Base-by-base conservation (phyloP, 2,329 filamentous ascomycete genomes). In the Aspergillus melleus region DNA sequence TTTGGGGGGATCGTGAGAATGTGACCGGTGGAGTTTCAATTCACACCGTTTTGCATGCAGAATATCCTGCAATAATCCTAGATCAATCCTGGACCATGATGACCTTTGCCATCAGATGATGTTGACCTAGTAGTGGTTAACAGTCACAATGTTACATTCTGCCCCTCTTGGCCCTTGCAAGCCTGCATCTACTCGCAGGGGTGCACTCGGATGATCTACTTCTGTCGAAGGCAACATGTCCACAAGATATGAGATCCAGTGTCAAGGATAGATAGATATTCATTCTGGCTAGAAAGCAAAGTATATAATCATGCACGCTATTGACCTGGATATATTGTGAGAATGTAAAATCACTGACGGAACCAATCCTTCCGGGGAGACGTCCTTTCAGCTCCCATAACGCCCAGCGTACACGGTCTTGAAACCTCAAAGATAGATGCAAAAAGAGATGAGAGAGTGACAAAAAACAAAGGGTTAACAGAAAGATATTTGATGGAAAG, bases 381-480 rank as follows among this genome's bases (percentile, higher is more conserved):
- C 24, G n/a, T 52, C 24, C 56, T 16, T 58, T 42, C 54, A 53
- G 26, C 46, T 56, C 57, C 24, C 57, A 61, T 20, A 55, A 64
- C 63, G 58, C 61, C 63, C 42, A 50, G 39, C 57, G 30, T 29
- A 29, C 49, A 10, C 39, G 47, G 20, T 29, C 24, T 42, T 52
- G 44, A 54, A 22, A 57, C 20, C 39, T 42, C 16, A 30, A 44
- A 51, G 26, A 32, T 56, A 61, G 55, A 54, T 36, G n/a, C 29
- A 63, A 32, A 22, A 54, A 55, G 50, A 53, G 36, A 51, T 50
- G 53, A 54, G 53, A 57, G 26, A 47, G 54, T 39, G 32, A 54
- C 20, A 26, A 22, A 22, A 24, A 12, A 55, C 12, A 36, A 44
- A 39, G 16, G 11, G 11, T 14, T 42, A 11, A 16, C 14, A 20